Evolutionary conservation across 176 grass and related monocot species (phyloP).

Genomic region (Themeda triandra): DNA sequence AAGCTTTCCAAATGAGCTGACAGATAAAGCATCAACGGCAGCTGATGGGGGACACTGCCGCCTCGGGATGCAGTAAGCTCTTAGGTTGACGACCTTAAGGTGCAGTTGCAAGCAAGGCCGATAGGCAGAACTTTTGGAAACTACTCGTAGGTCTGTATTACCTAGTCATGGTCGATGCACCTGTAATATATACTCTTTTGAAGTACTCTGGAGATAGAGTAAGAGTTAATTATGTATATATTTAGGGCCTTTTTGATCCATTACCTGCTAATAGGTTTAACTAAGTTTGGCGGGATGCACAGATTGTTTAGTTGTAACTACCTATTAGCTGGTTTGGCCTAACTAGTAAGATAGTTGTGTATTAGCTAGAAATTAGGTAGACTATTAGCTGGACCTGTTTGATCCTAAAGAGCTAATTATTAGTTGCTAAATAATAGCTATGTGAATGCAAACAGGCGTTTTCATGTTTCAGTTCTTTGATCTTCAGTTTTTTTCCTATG

Average conservation of each 20-base stretch:
- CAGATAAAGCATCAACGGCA: not conserved
- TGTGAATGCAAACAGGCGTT: not conserved
- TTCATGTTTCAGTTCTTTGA: not conserved
- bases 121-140: not conserved
- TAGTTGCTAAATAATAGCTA: not conserved
- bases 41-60: not conserved
- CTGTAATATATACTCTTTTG: not conserved
- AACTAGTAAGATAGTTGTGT: not conserved
- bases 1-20: not conserved
- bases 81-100: not conserved
- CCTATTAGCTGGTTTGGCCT: not conserved
- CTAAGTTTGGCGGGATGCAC: no score
- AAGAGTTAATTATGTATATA: not conserved
- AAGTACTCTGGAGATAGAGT: not conserved
- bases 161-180: no score
- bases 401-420: not conserved
- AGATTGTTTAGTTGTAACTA: no score
- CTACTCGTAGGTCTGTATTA: no score
- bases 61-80: no score
- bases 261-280: not conserved
- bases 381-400: not conserved
- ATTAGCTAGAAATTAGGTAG: no score
- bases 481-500: not conserved
- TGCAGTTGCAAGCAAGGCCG: not conserved
- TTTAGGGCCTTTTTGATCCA: not conserved